These are phyloP conservation scores for California macrophylla DNA, from an alignment of 441 rosid genomes.

Conservation along the genomic window DNA sequence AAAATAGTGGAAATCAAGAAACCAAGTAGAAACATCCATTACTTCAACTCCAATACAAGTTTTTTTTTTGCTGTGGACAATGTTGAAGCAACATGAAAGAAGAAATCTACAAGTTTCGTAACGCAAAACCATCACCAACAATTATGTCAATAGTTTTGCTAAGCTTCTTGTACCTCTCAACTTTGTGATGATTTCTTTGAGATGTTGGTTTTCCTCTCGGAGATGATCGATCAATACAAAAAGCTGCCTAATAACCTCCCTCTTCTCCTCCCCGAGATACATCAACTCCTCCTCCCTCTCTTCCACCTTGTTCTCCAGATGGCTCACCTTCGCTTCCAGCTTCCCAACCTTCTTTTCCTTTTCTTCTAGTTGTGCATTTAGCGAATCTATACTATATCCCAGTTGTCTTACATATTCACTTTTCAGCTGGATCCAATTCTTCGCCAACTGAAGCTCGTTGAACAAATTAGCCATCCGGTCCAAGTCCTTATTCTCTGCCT, in stretches of 20 bases:
- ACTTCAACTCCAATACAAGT: background rate
- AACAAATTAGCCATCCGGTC: slow-evolving; percentile 32
- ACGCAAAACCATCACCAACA: slow-evolving; percentile 9
- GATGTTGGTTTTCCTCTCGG: slow-evolving; percentile 40
- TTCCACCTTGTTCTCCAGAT: slow-evolving; percentile 28
- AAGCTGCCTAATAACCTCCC: slow-evolving; percentile 85
- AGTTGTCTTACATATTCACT: slow-evolving; percentile 31
- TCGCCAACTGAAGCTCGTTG: slow-evolving; percentile 36
- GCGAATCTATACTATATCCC: slow-evolving; percentile 22
- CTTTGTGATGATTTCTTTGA: slow-evolving; percentile 40
- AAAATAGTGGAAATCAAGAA: background rate
- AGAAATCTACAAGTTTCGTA: background rate
- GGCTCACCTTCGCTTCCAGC: slow-evolving; percentile 35
- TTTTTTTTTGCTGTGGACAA: background rate
- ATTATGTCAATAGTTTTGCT: background rate
- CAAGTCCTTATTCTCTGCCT: slow-evolving; percentile 30
- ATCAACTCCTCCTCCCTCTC: slow-evolving; percentile 39
- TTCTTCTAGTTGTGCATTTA: slow-evolving; percentile 30
- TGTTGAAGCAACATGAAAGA: background rate
- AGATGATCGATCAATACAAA: slow-evolving; percentile 73
- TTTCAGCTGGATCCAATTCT: slow-evolving; percentile 34
- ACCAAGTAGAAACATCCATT: background rate
- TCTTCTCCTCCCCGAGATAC: slow-evolving; percentile 71
- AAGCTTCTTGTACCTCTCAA: slow-evolving; percentile 31
- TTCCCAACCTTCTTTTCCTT: slow-evolving; percentile 33